Percentiles rank a stretch among this genome's conserved stretches.
These are phyloP conservation scores for Obelidium mucronatum DNA, from an alignment of 192 early-diverging fungal species.

Conservation along the genomic window DNA sequence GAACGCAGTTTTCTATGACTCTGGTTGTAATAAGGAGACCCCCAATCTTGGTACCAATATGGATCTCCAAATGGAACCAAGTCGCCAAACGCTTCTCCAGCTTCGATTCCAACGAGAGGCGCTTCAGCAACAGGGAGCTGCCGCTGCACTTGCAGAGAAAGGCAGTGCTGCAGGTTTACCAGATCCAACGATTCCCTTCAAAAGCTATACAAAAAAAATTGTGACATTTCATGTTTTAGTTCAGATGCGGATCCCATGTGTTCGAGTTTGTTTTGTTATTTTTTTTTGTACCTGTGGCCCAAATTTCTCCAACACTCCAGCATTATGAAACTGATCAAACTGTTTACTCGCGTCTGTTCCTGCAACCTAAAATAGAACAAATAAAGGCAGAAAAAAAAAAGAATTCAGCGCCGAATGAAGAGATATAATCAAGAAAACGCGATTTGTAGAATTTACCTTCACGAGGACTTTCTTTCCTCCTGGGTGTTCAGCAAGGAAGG, in stretches of 20 bases:
- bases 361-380: constrained; percentile 59
- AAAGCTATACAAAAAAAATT: constrained; percentile 44
- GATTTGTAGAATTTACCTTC: constrained; percentile 44
- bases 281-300: constrained; percentile 45
- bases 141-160: neutral
- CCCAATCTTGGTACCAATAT: constrained; percentile 68
- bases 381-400: neutral
- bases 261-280: neutral
- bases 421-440: neutral
- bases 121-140: constrained; percentile 13
- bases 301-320: constrained; percentile 68
- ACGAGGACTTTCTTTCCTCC: constrained; percentile 67
- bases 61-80: constrained; percentile 82
- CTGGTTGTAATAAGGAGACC: constrained; percentile 82
- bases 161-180: constrained; percentile 40
- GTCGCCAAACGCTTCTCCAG: constrained; percentile 74
- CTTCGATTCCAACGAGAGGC: constrained; percentile 32
- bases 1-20: constrained; percentile 70
- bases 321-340: constrained; percentile 86
- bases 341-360: constrained; percentile 85
- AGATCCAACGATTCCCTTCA: constrained; percentile 71
- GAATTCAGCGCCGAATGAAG: neutral
- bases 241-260: neutral
- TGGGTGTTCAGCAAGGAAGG: constrained; percentile 45
- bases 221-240: neutral